Evolutionary conservation across 169 alveolate species (phyloP), one percentile per base, ranked within the genome.

Genomic region (Eimeria zaria): DNA sequence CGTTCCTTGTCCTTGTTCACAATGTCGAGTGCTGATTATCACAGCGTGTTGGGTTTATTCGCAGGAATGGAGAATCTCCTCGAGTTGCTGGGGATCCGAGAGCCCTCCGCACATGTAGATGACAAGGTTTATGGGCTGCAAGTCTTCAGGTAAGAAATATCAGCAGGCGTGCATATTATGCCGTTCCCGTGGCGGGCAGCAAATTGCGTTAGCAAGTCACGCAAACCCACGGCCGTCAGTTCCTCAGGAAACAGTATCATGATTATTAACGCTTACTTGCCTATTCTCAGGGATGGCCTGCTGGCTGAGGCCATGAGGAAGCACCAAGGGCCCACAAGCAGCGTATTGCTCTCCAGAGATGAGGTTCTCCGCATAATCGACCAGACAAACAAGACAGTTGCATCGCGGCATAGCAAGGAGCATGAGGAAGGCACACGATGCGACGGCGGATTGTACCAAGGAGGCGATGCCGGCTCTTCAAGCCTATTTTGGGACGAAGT

Each of bases 401-500:
- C 81, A 24, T 62, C 60, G n/a, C 80, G 80, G 22, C 78, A 62
- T 41, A 62, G 44, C 41, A 48, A 41, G 36, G 62, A 36, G 22
- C 39, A 24, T n/a, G 60, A 33, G 44, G 91, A 30, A 18, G 51
- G 41, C 44, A 80, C n/a, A 16, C n/a, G 89, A n/a, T 16, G 76
- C 91, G 69, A 78, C 48, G 67, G 44, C 11, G 76, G 76, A 51
- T 22, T 41, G 53, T 36, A 39, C 60, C 46, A 9, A 30, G 67
- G 39, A 60, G 62, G 80, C 67, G 80, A 41, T 2, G 24, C 48
- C 41, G 36, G 67, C 67, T 8, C 93, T 48, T 85, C 93, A n/a
- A 85, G 81, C 44, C 80, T n/a, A 16, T 93, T 93, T 48, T 93
- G 96, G 96, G 96, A 83, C 69, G 92, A 93, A 24, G 96, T 93